phyloP scores from a whole-genome alignment of 1,284 basidiomycete species.

The Polyporus tsugae region DNA sequence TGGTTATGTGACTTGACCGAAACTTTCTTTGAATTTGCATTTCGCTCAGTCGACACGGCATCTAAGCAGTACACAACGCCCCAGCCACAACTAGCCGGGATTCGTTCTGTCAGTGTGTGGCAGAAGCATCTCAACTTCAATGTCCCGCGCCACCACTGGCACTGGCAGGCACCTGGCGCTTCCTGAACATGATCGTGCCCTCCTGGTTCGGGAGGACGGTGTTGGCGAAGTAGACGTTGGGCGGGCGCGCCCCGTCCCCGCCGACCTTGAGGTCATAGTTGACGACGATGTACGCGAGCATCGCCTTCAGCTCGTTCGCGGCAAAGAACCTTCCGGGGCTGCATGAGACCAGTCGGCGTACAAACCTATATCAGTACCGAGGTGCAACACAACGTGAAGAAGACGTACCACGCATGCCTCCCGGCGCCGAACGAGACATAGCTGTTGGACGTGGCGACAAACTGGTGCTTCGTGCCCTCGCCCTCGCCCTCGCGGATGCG shows the following conservation, averaged over 20 bases:
- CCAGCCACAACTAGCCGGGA: background rate
- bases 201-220: conserved; percentile 8
- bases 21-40: background rate
- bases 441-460: conserved; percentile 35
- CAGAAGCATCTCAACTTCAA: background rate
- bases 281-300: conserved; percentile 33
- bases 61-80: background rate
- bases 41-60: background rate
- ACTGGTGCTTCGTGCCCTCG: conserved; percentile 36
- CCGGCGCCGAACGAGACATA: conserved; percentile 40
- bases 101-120: conserved; percentile 6
- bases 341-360: too few relatives aligned
- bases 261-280: conserved; percentile 35
- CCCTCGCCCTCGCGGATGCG: conserved; percentile 29
- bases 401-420: conserved; percentile 2
- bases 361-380: too few relatives aligned
- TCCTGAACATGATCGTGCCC: conserved; percentile 11
- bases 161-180: conserved; percentile 5
- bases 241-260: background rate
- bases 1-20: background rate
- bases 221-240: conserved; percentile 14
- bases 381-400: background rate
- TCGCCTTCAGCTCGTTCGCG: conserved; percentile 11
- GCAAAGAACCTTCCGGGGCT: background rate
- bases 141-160: too few relatives aligned